Evolutionary conservation across 2,329 filamentous ascomycete genomes (phyloP).

Genomic region (Monosporascus sp.): DNA sequence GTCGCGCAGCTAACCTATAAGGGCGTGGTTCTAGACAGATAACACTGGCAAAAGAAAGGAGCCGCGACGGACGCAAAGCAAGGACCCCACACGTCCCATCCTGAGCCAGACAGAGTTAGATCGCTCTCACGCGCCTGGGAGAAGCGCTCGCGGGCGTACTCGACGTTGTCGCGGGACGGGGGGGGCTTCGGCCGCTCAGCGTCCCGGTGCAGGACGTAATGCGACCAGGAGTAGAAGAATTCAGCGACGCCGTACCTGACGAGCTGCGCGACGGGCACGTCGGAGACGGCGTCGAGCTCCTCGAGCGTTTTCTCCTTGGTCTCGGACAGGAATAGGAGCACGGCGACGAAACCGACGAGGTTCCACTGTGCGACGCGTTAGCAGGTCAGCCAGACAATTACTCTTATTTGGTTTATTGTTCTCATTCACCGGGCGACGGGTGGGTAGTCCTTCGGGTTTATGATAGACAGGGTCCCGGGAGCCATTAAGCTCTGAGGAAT

Average conservation of each 20-base stretch:
- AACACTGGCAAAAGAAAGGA: too few species aligned
- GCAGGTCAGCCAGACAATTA: too few species aligned
- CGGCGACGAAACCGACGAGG: constrained; percentile 37
- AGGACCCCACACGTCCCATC: neutral
- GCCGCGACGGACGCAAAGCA: neutral
- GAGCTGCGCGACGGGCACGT: constrained; percentile 23
- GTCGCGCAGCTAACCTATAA: too few species aligned
- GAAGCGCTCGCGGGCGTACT: constrained; percentile 20
- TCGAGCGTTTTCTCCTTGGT: constrained; percentile 40
- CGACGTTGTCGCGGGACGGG: constrained; percentile 13
- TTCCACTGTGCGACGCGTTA: constrained; percentile 30
- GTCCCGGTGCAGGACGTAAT: constrained; percentile 23
- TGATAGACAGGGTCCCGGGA: too few species aligned
- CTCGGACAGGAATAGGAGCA: constrained; percentile 37
- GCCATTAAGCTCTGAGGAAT: too few species aligned
- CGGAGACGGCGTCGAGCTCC: constrained; percentile 36
- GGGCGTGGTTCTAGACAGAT: too few species aligned
- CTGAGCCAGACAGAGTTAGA: constrained; percentile 4
- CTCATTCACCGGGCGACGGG: too few species aligned
- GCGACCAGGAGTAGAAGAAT: constrained; percentile 26
- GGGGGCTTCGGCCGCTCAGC: constrained; percentile 20
- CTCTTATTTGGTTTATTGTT: too few species aligned
- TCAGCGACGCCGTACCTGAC: constrained; percentile 30
- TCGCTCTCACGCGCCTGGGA: constrained; percentile 21
- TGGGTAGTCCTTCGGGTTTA: too few species aligned